Evolutionary conservation across 2,329 filamentous ascomycete genomes (phyloP), one percentile per base, ranked within the genome.

Genomic region (Aspergillus eucalypticola): DNA sequence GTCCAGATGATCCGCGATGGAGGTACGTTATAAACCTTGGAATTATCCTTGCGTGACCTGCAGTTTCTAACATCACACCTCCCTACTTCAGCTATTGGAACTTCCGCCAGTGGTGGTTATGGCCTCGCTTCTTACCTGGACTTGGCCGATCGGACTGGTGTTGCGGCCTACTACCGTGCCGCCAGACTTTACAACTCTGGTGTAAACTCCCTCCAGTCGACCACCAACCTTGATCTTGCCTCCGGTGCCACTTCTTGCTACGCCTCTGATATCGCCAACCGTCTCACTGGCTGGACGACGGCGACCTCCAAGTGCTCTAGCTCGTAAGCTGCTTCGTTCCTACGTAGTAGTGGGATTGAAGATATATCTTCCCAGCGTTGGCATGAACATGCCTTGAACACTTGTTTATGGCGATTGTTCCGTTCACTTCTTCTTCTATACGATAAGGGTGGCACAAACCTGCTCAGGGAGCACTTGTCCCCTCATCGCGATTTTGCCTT

Each of bases 171-270:
- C 65, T 73, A 71, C 64, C 71, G 71, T 50, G 76, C 73, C 19
- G 76, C 78, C 7, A 67, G 77, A 25, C 67, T 74, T 48, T 80
- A 80, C 67, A 80, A 79, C 66, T 79, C 78, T 0, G 78, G 78
- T 35, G 25, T 29, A 2, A 32, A 44, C 25, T 70, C 69, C 0
- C 66, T 79, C 21, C 69, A 66, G 41, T 5, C 64, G 0, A 66
- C 65, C 5, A 69, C 68, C 1, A 75, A 79, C 59, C 69, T 79
- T 5, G 68, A 67, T 51, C 56, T 32, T 11, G 8, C 53, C 39
- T 23, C 25, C n/a, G 39, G 53, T 25, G 67, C 70, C 11, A 72
- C 71, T 17, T 63, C 65, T 60, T 72, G 70, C 66, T 73, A 72
- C 44, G 59, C 60, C 32, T 69, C 70, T 1, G 70, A 73, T 32